Evolutionary conservation across 768 basidiomycete genomes (phyloP).

Genomic region (Phlebiopsis flavidoalba): DNA sequence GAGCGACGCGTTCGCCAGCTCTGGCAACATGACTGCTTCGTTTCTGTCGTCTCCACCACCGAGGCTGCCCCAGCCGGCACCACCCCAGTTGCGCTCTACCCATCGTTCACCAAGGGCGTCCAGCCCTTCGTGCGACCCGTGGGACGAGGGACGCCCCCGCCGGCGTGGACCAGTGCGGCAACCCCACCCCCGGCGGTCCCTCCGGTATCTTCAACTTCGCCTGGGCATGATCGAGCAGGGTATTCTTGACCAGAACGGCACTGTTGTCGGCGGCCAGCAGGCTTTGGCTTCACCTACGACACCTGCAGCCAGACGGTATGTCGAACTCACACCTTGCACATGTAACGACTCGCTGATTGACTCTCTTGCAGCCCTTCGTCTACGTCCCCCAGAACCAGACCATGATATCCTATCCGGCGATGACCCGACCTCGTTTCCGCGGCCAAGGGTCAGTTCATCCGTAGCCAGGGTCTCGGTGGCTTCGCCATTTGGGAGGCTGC

Average conservation of each 20-base stretch:
- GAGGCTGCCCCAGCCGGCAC: constrained; percentile 14
- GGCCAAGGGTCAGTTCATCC: constrained; percentile 39
- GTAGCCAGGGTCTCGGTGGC: constrained; percentile 28
- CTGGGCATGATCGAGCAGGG: constrained; percentile 53
- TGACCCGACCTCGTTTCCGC: constrained; percentile 29
- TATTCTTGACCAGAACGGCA: constrained; percentile 45
- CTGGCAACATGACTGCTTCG: constrained; percentile 17
- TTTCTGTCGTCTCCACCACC: background rate
- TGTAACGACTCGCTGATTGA: background rate
- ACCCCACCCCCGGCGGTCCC: constrained; percentile 27
- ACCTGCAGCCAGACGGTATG: constrained; percentile 28
- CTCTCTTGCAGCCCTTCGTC: constrained; percentile 24
- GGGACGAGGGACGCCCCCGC: constrained; percentile 21
- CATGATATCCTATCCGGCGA: constrained; percentile 34
- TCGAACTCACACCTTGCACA: background rate
- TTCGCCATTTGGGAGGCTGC: constrained; percentile 43
- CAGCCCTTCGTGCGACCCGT: constrained; percentile 39
- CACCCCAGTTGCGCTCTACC: constrained; percentile 39
- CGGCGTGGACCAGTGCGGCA: constrained; percentile 29
- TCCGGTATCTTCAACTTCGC: constrained; percentile 60
- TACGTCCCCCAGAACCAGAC: constrained; percentile 24
- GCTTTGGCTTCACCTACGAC: constrained; percentile 35
- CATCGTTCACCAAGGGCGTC: constrained; percentile 38
- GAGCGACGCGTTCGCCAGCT: constrained; percentile 27
- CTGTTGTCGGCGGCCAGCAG: constrained; percentile 43